phyloP scores from a whole-genome alignment of 441 rosid genomes.

The Arabidopsis hybrid region DNA sequence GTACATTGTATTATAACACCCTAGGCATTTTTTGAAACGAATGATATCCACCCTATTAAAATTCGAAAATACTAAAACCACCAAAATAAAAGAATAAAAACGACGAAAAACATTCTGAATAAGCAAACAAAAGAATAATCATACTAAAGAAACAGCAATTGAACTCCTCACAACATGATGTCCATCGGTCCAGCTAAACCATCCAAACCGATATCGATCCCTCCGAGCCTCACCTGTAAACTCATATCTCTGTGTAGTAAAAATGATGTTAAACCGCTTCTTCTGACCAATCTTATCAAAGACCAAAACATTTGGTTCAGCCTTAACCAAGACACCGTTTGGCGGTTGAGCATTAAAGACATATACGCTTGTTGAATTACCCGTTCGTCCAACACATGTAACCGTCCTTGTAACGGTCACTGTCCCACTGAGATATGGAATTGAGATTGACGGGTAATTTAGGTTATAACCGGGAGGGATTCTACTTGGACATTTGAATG shows the following conservation, averaged over 20 bases:
- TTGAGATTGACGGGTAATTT: slow-evolving; percentile 68
- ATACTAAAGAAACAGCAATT: slow-evolving; percentile 55
- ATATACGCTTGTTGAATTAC: slow-evolving; percentile 41
- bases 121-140: neutral
- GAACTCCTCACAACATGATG: slow-evolving; percentile 68
- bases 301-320: slow-evolving; percentile 51
- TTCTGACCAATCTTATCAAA: slow-evolving; percentile 54
- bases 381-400: slow-evolving; percentile 55
- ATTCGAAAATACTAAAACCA: neutral
- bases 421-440: slow-evolving; percentile 49
- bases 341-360: slow-evolving; percentile 54
- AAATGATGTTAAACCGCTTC: slow-evolving; percentile 54
- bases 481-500: slow-evolving; percentile 48
- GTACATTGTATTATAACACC: too few relatives aligned
- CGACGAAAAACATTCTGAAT: neutral
- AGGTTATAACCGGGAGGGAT: slow-evolving; percentile 47
- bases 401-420: slow-evolving; percentile 58
- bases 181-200: slow-evolving; percentile 68
- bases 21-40: neutral
- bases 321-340: slow-evolving; percentile 48
- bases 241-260: slow-evolving; percentile 26
- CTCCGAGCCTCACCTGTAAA: slow-evolving; percentile 3
- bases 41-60: neutral
- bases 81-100: neutral
- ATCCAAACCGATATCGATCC: slow-evolving; percentile 65